These are phyloP conservation scores for Lotmaria passim DNA, from an alignment of 208 protist species.

Conservation along the genomic window DNA sequence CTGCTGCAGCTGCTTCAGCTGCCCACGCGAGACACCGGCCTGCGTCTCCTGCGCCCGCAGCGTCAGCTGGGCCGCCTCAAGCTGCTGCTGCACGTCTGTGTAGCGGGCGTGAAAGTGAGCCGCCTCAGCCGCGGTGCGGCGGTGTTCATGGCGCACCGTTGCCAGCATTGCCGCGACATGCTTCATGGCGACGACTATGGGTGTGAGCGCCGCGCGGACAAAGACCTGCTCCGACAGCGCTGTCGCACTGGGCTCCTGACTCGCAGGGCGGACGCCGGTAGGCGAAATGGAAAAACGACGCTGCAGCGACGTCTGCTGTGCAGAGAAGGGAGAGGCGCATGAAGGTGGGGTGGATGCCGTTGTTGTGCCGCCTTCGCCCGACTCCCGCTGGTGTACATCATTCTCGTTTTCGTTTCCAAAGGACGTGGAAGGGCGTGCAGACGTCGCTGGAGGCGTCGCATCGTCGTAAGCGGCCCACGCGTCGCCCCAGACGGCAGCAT, in stretches of 20 bases:
- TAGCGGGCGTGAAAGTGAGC: neutral
- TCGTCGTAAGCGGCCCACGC: neutral
- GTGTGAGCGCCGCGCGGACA: constrained; percentile 22
- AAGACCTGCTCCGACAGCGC: constrained; percentile 7
- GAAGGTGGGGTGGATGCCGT: neutral
- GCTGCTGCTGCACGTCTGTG: constrained; percentile 7
- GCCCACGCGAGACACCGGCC: constrained; percentile 6
- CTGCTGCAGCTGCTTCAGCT: constrained; percentile 19
- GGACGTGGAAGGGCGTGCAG: neutral
- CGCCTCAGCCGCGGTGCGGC: constrained; percentile 5
- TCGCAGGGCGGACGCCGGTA: neutral
- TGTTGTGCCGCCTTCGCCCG: neutral
- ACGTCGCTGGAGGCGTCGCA: neutral
- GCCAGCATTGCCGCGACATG: constrained; percentile 27
- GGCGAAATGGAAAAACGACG: neutral
- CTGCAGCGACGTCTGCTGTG: neutral
- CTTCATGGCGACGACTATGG: constrained; percentile 27
- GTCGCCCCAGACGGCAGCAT: constrained; percentile 7
- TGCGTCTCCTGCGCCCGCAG: constrained; percentile 5
- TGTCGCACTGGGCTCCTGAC: neutral
- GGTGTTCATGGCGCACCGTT: constrained; percentile 13
- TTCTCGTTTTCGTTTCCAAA: neutral
- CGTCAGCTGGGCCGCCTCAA: constrained; percentile 9
- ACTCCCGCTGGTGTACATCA: neutral
- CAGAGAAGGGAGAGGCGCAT: neutral